Evolutionary conservation across 176 grass and related monocot genomes (phyloP), one percentile per base, ranked within the genome.

Genomic region (Alopecurus myosuroides): DNA sequence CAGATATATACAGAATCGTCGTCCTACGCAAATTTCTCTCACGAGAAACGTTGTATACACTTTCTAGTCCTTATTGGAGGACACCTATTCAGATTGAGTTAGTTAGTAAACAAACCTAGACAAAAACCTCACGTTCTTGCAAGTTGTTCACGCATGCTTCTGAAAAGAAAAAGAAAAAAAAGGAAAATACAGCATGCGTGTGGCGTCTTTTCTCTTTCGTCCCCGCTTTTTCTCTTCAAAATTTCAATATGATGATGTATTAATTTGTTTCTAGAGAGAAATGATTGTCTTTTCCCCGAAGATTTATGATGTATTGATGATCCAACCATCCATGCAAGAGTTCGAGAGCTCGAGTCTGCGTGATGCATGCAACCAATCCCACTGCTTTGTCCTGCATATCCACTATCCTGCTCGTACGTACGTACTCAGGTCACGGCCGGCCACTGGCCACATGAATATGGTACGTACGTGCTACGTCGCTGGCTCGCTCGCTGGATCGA

Each of bases 331-430:
- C 52, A 10, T 39, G 22, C 22, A 58, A 77, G 52, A 77, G 52
- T 58, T 0, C 7, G 34, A 41, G 22, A 77, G 26, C 23, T 31
- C 3, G n/a, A 17, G 79, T 53, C 23, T 7, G 63, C 3, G 36
- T 15, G 80, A 82, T 58, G 80, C 67, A 23, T 41, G 51, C 66
- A 29, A 22, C 67, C 81, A 60, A 58, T 73, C 67, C 23, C 40
- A 11, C 25, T n/a, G n/a, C n/a, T 44, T 42, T 82, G 67, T 72
- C 34, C 35, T 30, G 58, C 28, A 11, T 20, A 29, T 61, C 48
- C 49, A 28, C 35, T 71, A 71, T 9, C 79, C 64, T 2, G 30
- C 37, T 23, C 67, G 35, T 22, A 26, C 35, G 19, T n/a, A 70
- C 79, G 33, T 29, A 67, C 29, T 34, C 26, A 55, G 34, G 20